Evolutionary conservation across 2,329 filamentous ascomycete species (phyloP).

Genomic region (Fusarium sp.): DNA sequence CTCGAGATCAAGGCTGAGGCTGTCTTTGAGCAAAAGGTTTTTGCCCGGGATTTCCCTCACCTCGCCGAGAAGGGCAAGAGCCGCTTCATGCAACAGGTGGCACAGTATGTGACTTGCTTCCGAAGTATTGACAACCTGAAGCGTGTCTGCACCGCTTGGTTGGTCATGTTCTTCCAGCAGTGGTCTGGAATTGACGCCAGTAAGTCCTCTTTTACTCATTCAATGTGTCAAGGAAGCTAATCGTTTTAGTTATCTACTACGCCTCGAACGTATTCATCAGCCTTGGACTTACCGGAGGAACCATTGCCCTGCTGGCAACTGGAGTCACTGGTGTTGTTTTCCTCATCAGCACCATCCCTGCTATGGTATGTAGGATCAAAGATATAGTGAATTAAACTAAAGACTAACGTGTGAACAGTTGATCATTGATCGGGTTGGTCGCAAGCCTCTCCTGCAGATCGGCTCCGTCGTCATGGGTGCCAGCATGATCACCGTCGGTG

Average conservation of each 20-base stretch:
- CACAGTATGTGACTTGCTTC: slow-evolving; percentile 55
- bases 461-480: slow-evolving; percentile 51
- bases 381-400: too few relatives aligned
- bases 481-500: slow-evolving; percentile 29
- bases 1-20: slow-evolving; percentile 86
- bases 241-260: slow-evolving; percentile 54
- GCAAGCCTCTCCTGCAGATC: slow-evolving; percentile 52
- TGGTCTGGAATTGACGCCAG: slow-evolving; percentile 43
- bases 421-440: slow-evolving; percentile 54
- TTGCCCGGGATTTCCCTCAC: slow-evolving; percentile 67
- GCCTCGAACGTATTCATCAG: slow-evolving; percentile 69
- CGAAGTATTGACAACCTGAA: slow-evolving; percentile 62
- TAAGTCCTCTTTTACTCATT: neutral
- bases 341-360: slow-evolving; percentile 56
- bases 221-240: neutral
- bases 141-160: slow-evolving; percentile 71
- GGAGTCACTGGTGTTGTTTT: slow-evolving; percentile 78
- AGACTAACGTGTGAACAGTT: neutral
- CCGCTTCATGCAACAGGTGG: slow-evolving; percentile 54
- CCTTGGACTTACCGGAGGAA: slow-evolving; percentile 70
- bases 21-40: slow-evolving; percentile 78
- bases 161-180: slow-evolving; percentile 70
- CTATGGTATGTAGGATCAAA: slow-evolving; percentile 36
- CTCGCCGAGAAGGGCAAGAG: slow-evolving; percentile 51
- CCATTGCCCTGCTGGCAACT: slow-evolving; percentile 71